A percentile compares a stretch with the other conserved stretches of the same genome.
These are phyloP conservation scores for Quercus suber DNA, from an alignment of 306 rosid species.

Conservation along the genomic window DNA sequence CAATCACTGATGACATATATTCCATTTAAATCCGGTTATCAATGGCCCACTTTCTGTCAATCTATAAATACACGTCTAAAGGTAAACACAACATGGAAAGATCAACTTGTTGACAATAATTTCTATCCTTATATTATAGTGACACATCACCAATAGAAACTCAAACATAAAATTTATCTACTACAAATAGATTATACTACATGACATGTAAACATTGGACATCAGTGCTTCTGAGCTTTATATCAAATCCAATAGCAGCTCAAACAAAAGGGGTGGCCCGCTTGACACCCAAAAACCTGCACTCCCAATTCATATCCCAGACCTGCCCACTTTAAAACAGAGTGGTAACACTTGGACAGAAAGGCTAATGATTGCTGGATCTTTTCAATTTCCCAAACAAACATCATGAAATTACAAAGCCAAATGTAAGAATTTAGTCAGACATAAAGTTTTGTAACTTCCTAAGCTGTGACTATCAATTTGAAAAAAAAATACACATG, in stretches of 20 bases:
- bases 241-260: background rate
- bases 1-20: background rate
- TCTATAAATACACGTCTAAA: background rate
- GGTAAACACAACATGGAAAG: background rate
- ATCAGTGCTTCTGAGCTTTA: background rate
- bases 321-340: background rate
- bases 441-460: slow-evolving; percentile 19
- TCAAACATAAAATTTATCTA: background rate
- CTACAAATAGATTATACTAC: background rate
- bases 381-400: background rate
- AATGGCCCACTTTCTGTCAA: background rate
- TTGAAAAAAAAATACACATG: slow-evolving; percentile 11
- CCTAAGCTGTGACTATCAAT: slow-evolving; percentile 2
- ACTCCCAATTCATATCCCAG: background rate
- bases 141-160: background rate
- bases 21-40: background rate
- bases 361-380: background rate
- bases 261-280: background rate
- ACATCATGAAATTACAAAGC: background rate
- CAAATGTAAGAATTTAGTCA: slow-evolving; percentile 20
- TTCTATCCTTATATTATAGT: background rate
- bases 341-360: background rate
- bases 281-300: background rate
- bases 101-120: background rate
- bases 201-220: background rate